phyloP scores from a whole-genome alignment of 2,329 filamentous ascomycete genomes.

The Pseudogymnoascus sp. region DNA sequence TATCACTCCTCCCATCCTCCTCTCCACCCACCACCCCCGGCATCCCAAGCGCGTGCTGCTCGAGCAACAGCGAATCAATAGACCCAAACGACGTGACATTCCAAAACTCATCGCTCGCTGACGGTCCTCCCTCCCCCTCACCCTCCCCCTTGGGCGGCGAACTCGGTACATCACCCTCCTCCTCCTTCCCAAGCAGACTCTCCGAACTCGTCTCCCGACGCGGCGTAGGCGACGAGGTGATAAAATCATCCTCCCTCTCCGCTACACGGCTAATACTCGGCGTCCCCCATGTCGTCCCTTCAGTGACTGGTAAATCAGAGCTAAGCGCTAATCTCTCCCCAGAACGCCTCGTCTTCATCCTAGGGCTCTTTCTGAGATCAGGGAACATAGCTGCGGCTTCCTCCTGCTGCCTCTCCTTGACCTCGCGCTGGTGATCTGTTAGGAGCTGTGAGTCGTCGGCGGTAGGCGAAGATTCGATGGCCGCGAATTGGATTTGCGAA shows the following conservation, averaged over 20 bases:
- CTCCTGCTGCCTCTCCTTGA: constrained; percentile 60
- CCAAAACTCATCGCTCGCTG: background rate
- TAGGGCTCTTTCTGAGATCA: constrained; percentile 52
- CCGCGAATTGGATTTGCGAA: constrained; percentile 71
- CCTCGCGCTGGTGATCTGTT: constrained; percentile 72
- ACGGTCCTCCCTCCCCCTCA: background rate
- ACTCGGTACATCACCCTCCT: constrained; percentile 42
- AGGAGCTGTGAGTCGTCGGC: constrained; percentile 62
- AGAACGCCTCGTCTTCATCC: constrained; percentile 13
- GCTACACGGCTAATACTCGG: constrained; percentile 19
- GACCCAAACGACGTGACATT: background rate
- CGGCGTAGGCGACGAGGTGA: constrained; percentile 54
- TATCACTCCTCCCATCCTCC: background rate
- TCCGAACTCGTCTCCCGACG: constrained; percentile 42
- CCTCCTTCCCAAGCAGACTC: constrained; percentile 35
- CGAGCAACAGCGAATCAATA: background rate
- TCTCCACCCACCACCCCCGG: background rate
- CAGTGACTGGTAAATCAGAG: constrained; percentile 21
- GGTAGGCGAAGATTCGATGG: constrained; percentile 53
- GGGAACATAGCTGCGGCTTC: constrained; percentile 61
- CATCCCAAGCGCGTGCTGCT: background rate
- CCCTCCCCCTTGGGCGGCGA: constrained; percentile 45
- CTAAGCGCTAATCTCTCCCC: constrained; percentile 20
- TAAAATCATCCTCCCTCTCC: constrained; percentile 25
- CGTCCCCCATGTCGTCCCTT: constrained; percentile 32